phyloP scores from a whole-genome alignment of 1,284 basidiomycete genomes.

The Puccinia hordei region DNA sequence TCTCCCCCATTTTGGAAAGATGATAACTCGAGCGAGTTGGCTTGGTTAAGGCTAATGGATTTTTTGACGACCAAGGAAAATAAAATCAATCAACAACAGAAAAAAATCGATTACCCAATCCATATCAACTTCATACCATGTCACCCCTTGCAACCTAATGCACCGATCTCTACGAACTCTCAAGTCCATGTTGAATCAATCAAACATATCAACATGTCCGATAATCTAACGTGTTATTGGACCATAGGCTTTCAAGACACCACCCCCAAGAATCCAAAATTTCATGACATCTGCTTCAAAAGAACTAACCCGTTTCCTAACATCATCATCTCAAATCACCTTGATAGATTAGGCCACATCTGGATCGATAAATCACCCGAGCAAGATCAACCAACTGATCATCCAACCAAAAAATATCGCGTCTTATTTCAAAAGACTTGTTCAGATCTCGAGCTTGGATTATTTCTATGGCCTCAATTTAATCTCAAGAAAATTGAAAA shows the following conservation, averaged over 20 bases:
- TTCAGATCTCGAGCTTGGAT: slow-evolving; percentile 17
- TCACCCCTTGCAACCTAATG: slow-evolving; percentile 24
- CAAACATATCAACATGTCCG: background rate
- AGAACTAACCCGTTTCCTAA: slow-evolving; percentile 36
- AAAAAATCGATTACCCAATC: slow-evolving; percentile 35
- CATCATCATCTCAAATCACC: slow-evolving; percentile 24
- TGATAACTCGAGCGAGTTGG: slow-evolving; percentile 30
- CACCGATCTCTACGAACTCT: background rate
- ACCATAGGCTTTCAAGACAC: slow-evolving; percentile 41
- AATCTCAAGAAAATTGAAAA: slow-evolving; percentile 19
- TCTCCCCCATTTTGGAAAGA: slow-evolving; percentile 28
- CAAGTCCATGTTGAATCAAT: slow-evolving; percentile 14
- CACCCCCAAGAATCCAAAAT: slow-evolving; percentile 8
- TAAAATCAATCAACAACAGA: background rate
- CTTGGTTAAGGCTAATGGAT: slow-evolving; percentile 18
- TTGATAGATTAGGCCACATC: slow-evolving; percentile 16
- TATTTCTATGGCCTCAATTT: slow-evolving; percentile 41
- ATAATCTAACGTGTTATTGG: background rate
- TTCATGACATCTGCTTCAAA: slow-evolving; percentile 29
- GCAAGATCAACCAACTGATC: background rate
- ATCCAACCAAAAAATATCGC: slow-evolving; percentile 6
- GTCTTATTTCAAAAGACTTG: slow-evolving; percentile 47
- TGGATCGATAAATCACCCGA: slow-evolving; percentile 27
- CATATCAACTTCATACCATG: slow-evolving; percentile 31
- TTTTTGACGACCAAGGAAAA: background rate